phyloP scores from a whole-genome alignment of 1,284 basidiomycete species.

The Tylopilus sp. region DNA sequence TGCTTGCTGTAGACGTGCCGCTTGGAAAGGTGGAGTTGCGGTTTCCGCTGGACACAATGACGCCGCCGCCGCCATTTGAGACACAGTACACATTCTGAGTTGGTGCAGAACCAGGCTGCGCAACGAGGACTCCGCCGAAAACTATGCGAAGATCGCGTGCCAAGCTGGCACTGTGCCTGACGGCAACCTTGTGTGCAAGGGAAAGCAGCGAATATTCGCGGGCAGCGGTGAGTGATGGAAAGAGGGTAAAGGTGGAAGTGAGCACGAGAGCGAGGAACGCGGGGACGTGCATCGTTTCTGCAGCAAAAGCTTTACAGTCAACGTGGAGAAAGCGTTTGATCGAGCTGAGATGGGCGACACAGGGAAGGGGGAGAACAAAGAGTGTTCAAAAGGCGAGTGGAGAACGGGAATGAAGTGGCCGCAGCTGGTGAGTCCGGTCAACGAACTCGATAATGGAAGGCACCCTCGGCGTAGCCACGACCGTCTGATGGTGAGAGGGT shows the following conservation, averaged over 20 bases:
- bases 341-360: background rate
- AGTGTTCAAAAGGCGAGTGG: background rate
- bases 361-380: background rate
- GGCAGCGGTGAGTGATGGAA: conserved; percentile 13
- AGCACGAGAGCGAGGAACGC: conserved; percentile 38
- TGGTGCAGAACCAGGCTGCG: conserved; percentile 28
- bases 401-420: conserved; percentile 1
- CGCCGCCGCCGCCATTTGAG: conserved; percentile 25
- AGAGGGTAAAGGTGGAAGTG: conserved; percentile 16
- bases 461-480: conserved; percentile 17
- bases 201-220: conserved; percentile 25
- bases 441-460: conserved; percentile 20
- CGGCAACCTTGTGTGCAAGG: conserved; percentile 41
- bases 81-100: conserved; percentile 32
- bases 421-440: conserved; percentile 23
- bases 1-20: conserved; percentile 20
- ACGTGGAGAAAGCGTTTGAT: conserved; percentile 8
- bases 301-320: conserved; percentile 2
- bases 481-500: conserved; percentile 5
- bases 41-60: conserved; percentile 21
- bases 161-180: conserved; percentile 51
- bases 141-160: conserved; percentile 66
- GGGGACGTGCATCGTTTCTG: conserved; percentile 27
- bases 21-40: conserved; percentile 17
- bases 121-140: conserved; percentile 48